Evolutionary conservation across 306 rosid species (phyloP), one percentile per base, ranked within the genome.

Genomic region (Cucurbita maxima): DNA sequence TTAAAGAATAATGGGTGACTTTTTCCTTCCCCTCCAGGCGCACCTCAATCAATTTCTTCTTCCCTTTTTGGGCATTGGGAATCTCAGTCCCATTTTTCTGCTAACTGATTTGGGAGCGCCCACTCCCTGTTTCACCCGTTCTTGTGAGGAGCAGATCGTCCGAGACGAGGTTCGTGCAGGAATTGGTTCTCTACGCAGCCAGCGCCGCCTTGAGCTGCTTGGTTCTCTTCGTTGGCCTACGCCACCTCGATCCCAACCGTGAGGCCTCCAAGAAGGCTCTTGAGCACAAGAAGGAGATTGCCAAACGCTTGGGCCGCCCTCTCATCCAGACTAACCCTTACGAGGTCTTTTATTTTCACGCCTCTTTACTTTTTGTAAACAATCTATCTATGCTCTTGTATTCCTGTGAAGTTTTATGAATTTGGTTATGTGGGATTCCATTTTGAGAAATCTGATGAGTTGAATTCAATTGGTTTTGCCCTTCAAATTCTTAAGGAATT

Each of bases 271-370:
- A 94, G 84, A 94, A 86, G 76, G 92, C 87, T 18, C 75, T 91
- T n/a, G 96, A 94, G 78, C 91, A 86, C 19, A 91, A 91, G 89
- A 94, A 94, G 80, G 96, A 88, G 76, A 91, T 94, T 52, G 83
- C 99, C 14, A 91, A 82, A 75, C 97, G 99, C 52, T 78, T 94
- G n/a, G 99, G 99, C 10, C 99, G 99, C 6, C 99, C 99, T 57
- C 96, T 94, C 59, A 86, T 91, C 56, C 89, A 89, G n/a, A 94
- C 99, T 5, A 91, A 84, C 72, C 77, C 92, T 62, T 94, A 94
- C 25, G 99, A 94, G 97, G 98, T 89, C 2, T 30, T 30, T 30
- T 30, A 30, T 30, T 30, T 30, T 30, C 18, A 22, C 20, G 4
- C 18, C 9, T 3, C 50, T n/a, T 37, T 14, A 14, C 7, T 6